Conservation (phyloP, 176 grass and related monocot genomes). For the Cenchrus fungigraminus region DNA sequence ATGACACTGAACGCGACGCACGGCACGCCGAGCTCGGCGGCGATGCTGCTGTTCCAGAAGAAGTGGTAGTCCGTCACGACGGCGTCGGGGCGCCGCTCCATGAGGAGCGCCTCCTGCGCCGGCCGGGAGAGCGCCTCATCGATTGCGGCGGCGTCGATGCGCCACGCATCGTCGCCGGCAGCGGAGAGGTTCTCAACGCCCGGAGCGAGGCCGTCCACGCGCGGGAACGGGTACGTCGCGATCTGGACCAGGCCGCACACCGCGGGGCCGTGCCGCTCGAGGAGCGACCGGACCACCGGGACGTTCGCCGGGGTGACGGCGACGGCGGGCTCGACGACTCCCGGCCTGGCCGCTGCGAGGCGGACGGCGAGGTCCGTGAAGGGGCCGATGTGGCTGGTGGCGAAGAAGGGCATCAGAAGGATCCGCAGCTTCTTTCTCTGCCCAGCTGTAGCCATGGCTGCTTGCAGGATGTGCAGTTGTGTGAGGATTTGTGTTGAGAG, state of each 20-base stretch:
- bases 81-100: conserved; percentile 14
- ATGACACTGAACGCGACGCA: conserved; percentile 14
- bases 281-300: background rate
- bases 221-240: conserved; percentile 7
- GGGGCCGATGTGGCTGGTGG: conserved; percentile 37
- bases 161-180: background rate
- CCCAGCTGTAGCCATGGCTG: background rate
- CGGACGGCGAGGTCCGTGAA: conserved; percentile 31
- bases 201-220: conserved; percentile 4
- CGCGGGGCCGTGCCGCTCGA: background rate
- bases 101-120: conserved; percentile 37
- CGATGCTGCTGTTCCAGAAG: conserved; percentile 14
- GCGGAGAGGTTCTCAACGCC: conserved; percentile 26
- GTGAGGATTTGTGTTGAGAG: background rate
- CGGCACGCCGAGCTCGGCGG: conserved; percentile 28
- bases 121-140: background rate
- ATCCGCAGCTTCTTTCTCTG: background rate
- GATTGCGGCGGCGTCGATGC: background rate
- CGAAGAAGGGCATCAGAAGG: conserved; percentile 42
- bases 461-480: background rate
- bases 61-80: conserved; percentile 39
- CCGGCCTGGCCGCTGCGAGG: background rate
- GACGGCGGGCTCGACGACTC: conserved; percentile 7
- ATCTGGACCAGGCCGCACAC: background rate
- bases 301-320: conserved; percentile 49